Evolutionary conservation across 208 protist species (phyloP), one percentile per base, ranked within the genome.

Genomic region (Trypanosoma rangeli): DNA sequence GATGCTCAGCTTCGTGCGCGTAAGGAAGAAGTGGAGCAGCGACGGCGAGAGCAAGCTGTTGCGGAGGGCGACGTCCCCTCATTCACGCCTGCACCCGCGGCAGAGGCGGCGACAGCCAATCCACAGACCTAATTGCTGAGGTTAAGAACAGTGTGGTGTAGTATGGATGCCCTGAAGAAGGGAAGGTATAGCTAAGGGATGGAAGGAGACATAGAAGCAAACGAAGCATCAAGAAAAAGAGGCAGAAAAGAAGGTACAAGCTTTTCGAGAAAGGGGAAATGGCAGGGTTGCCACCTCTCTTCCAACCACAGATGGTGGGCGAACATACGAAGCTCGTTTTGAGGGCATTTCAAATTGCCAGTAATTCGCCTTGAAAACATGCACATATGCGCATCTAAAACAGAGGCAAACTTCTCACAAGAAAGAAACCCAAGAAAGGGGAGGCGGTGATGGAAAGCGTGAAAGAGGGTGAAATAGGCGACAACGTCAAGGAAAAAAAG

Each of bases 1-100:
- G 87, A 93, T 48, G 82, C 85, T 28, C 86, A 93, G 64, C 78
- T 92, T 31, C 84, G 90, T 5, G 84, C 83, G 33, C 78, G 87
- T 15, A 96, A 96, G 67, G 83, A 85, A 55, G 90, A 94, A 61
- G 84, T 74, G 0, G 82, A 93, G 64, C 74, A 79, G 68, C 57
- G 42, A n/a, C 79, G 84, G 8, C 70, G 56, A 1, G 86, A 78
- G 39, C 74, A 82, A 39, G 87, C 87, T 5, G 61, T 82, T 26
- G 84, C 73, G 7, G 67, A 94, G 52, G 86, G 82, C 13, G 90
- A 87, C 64, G 26, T 62, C 1, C 61, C 68, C 1, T 35, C 72
- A 44, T 22, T 64, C 18, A 10, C 70, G 28, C 20, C 62, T 42
- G 59, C 33, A 49, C 22, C 33, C 3, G 42, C 64, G 35, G 18